phyloP scores from a whole-genome alignment of 345 rosid genomes.

The Hibiscus trionum region DNA sequence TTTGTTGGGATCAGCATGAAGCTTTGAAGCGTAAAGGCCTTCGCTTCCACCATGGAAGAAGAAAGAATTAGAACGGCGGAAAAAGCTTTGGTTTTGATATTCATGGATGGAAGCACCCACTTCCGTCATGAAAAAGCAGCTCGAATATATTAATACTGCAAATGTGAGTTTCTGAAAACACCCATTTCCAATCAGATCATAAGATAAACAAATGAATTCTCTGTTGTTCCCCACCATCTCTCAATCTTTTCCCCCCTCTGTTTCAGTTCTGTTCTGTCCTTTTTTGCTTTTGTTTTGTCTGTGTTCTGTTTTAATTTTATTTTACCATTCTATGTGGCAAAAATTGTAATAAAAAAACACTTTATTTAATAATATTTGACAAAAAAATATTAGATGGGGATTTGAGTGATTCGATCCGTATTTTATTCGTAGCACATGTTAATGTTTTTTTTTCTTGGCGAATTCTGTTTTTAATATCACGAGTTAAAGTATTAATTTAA shows the following conservation, averaged over 20 bases:
- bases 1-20: conserved; percentile 1
- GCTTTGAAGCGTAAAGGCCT: conserved; percentile 42
- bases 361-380: not conserved
- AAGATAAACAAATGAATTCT: not conserved
- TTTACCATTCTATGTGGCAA: not conserved
- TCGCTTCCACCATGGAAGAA: conserved; percentile 55
- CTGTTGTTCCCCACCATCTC: conserved; percentile 3
- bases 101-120: conserved; percentile 40
- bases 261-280: not conserved
- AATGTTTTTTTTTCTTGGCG: not conserved
- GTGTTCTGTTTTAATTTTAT: not conserved
- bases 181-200: conserved; percentile 17
- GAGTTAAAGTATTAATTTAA: too few species aligned
- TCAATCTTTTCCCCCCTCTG: not conserved
- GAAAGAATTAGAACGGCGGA: conserved; percentile 41
- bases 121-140: conserved; percentile 15
- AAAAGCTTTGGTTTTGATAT: conserved; percentile 29
- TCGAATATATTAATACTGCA: not conserved
- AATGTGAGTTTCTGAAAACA: not conserved
- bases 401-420: not conserved
- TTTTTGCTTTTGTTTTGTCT: not conserved
- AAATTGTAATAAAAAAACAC: not conserved
- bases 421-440: not conserved
- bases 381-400: not conserved
- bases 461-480: too few species aligned